These are phyloP conservation scores for Penicillium salamii DNA, from an alignment of 495 filamentous ascomycete genomes.

Conservation along the genomic window DNA sequence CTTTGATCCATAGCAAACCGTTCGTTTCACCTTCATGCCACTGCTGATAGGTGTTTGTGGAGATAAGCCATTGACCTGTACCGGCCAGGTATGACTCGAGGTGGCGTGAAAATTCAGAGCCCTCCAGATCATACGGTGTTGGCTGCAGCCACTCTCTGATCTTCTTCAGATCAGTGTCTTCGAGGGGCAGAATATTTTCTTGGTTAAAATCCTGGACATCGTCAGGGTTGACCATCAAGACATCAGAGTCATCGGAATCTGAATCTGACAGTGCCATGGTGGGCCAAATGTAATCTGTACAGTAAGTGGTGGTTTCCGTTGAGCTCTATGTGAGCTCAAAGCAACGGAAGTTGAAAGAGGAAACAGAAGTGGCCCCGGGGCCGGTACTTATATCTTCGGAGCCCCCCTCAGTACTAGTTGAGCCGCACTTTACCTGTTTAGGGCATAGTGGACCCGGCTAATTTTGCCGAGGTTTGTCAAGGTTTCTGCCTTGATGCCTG, in stretches of 20 bases:
- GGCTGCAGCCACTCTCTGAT: conserved; percentile 17
- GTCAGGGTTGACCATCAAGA: conserved; percentile 1
- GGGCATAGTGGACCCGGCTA: too few relatives aligned
- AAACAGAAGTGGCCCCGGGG: too few relatives aligned
- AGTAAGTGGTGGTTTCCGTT: too few relatives aligned
- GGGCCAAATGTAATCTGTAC: neutral
- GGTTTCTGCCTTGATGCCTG: too few relatives aligned
- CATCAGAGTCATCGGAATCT: neutral
- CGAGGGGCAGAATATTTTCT: conserved; percentile 16
- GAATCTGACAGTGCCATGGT: neutral
- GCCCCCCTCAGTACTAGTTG: too few relatives aligned
- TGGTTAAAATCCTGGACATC: conserved; percentile 12
- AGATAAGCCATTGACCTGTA: conserved; percentile 15
- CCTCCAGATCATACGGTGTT: conserved; percentile 15
- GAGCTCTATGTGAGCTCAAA: too few relatives aligned
- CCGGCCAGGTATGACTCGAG: conserved; percentile 7
- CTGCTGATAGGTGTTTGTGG: conserved; percentile 11
- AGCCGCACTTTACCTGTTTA: too few relatives aligned
- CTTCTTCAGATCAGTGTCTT: conserved; percentile 4
- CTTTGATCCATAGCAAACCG: conserved; percentile 29
- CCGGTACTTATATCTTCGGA: too few relatives aligned
- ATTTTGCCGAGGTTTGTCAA: too few relatives aligned
- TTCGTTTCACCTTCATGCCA: conserved; percentile 8
- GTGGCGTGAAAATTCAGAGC: conserved; percentile 11
- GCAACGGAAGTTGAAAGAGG: too few relatives aligned